These are phyloP conservation scores for Yamadazyma siamensis DNA, from an alignment of 1,139 yeast species.

Conservation along the genomic window DNA sequence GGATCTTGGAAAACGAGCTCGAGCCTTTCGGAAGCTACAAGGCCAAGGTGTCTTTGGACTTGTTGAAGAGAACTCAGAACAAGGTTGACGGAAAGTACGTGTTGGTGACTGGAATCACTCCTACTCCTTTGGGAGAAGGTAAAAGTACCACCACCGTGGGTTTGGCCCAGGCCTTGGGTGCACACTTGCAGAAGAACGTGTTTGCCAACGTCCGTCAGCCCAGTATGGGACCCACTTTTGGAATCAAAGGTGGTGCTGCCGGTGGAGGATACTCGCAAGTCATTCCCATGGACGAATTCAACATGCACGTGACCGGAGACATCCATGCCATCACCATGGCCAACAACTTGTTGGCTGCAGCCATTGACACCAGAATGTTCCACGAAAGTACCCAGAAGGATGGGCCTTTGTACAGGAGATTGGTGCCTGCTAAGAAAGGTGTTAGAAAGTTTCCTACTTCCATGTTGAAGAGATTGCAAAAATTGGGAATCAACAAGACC, in stretches of 20 bases:
- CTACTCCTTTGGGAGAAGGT: slow-evolving; percentile 98
- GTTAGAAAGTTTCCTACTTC: slow-evolving; percentile 72
- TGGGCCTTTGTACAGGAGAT: slow-evolving; percentile 78
- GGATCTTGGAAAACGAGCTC: slow-evolving; percentile 75
- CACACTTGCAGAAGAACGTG: slow-evolving; percentile 80
- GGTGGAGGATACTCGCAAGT: slow-evolving; percentile 99
- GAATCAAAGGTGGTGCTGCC: slow-evolving; percentile 99
- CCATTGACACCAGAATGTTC: slow-evolving; percentile 96
- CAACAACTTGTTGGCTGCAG: slow-evolving; percentile 93
- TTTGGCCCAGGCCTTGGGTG: slow-evolving; percentile 92
- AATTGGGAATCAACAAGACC: slow-evolving; percentile 77
- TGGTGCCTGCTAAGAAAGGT: slow-evolving; percentile 87
- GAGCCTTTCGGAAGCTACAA: slow-evolving; percentile 92
- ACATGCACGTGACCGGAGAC: slow-evolving; percentile 97
- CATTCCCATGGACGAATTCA: slow-evolving; percentile 98
- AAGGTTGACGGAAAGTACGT: slow-evolving; percentile 84
- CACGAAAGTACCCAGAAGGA: slow-evolving; percentile 94
- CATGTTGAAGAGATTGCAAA: slow-evolving; percentile 73
- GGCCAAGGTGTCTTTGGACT: slow-evolving; percentile 80
- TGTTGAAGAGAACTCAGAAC: slow-evolving; percentile 67
- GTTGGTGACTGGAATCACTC: slow-evolving; percentile 95
- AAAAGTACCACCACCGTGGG: slow-evolving; percentile 97
- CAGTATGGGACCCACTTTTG: slow-evolving; percentile 98
- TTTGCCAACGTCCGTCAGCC: slow-evolving; percentile 98
- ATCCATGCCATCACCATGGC: slow-evolving; percentile 97